Base-by-base conservation (phyloP, 2,329 filamentous ascomycete species). In the Microdochium trichocladiopsis region DNA sequence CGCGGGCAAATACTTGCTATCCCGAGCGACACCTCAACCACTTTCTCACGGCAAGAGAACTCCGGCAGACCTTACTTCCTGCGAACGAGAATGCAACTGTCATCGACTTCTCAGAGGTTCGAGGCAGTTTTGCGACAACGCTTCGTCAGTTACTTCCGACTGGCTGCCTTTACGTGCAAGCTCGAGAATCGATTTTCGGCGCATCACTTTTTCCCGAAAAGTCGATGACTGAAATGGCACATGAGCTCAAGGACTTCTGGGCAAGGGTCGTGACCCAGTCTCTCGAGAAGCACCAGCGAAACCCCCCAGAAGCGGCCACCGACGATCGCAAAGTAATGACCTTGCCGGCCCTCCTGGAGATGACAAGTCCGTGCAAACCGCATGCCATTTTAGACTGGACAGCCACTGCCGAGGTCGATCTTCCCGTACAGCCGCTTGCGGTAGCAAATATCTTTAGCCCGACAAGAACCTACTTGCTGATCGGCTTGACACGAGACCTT, bases 401-500 rank as follows among this genome's bases (percentile, higher is more conserved):
- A 8, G 5, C n/a, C 21, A 10, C 12, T 4, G 5, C 16, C 11
- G 41, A 45, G 21, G 22, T 45, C 41, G 41, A 45, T 2, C 3
- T 45, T 16, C 41, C 41, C 5, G 41, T 45, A 9, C 11, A 4
- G n/a, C 21, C 10, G 41, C 10, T 45, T 6, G 41, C 22, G 14
- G 41, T 21, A 12, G 18, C 16, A 18, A 22, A 45, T 22, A 3
- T 45, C 5, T 59, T 56, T 53, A 50, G 25, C 23, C 22, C 50
- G 8, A 51, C 62, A 50, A 60, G 54, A 52, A 64, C 63, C 2
- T 66, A 75, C 51, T 51, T 72, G 11, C 55, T 75, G 0, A 58
- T 70, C 8, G 72, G 72, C 8, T 56, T 74, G 45, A 74, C 72
- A 0, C 66, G 70, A n/a, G 72, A 75, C 52, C 62, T 74, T 16